Evolutionary conservation across 2,329 filamentous ascomycete species (phyloP), one percentile per base, ranked within the genome.

Genomic region (Penicillium italicum): DNA sequence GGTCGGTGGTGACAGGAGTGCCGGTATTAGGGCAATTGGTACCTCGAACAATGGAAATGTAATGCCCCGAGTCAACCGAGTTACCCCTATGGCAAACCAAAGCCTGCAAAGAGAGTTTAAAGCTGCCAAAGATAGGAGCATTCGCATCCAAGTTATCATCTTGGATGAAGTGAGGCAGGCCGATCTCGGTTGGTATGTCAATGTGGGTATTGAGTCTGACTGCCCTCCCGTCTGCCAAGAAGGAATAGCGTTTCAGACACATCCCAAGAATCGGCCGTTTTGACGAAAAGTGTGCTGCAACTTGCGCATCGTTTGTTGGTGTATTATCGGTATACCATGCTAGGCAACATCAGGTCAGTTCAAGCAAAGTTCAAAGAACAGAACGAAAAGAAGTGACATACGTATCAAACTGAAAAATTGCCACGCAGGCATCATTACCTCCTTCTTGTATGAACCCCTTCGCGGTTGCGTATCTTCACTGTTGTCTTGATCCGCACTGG

Each of bases 391-490:
- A 11, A 26, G 41, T 16, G 31, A 38, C 88, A 76, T 77, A 91
- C 89, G 92, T 65, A 97, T 91, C 26, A 97, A 78, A 67, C 89
- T 91, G 75, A 97, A 97, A 69, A 97, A 96, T 67, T 97, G 93
- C 91, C 92, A 97, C 2, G 94, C 94, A 36, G 93, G 93, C 78
- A 97, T 96, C 56, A 93, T 87, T 14, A 97, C 89, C 66, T 96
- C 92, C 68, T 93, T 96, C 61, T 82, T 73, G 47, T 81, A 72
- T 33, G 76, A 79, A 37, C 74, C 74, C 51, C 65, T 73, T 14
- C 71, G 68, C 8, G 62, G 56, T 36, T 69, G 65, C 5, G 60
- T 59, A 20, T 62, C 58, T 36, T 65, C 61, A 14, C 63, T 70
- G 62, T 68, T 72, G 64, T 56, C 62, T 64, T 62, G 36, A 16